These are phyloP conservation scores for Saccharomyces paradoxus DNA, from an alignment of 805 yeast genomes.

Conservation along the genomic window DNA sequence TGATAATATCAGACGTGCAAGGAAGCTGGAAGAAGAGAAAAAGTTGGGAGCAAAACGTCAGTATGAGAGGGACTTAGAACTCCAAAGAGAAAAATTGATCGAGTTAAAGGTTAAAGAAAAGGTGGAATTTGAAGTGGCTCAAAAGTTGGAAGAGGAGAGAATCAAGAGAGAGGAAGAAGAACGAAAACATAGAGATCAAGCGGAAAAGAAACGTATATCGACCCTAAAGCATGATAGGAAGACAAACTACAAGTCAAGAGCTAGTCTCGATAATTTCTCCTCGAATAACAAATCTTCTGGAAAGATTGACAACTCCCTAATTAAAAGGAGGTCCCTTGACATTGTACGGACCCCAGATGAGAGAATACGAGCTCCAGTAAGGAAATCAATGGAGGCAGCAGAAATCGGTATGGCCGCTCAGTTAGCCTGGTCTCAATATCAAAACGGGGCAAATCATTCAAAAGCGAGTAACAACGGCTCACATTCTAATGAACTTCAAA, in stretches of 20 bases:
- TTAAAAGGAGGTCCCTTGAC: constrained; percentile 4
- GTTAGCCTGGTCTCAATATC: constrained; percentile 16
- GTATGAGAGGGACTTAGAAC: constrained; percentile 10
- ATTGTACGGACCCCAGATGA: constrained; percentile 2
- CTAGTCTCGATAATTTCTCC: neutral
- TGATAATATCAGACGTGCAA: constrained; percentile 14
- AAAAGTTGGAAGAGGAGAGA: constrained; percentile 13
- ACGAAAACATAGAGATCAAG: constrained; percentile 2
- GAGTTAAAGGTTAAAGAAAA: constrained; percentile 22
- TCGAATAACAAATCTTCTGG: neutral
- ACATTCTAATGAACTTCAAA: neutral
- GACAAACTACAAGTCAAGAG: neutral
- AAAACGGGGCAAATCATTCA: neutral
- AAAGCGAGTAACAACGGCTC: neutral
- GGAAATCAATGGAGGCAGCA: constrained; percentile 6
- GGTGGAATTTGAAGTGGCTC: constrained; percentile 17
- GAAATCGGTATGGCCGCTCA: constrained; percentile 18
- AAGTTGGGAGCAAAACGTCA: constrained; percentile 10
- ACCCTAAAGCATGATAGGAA: neutral
- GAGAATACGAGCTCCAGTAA: constrained; percentile 3
- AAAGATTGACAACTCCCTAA: constrained; percentile 2
- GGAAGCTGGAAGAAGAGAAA: constrained; percentile 7
- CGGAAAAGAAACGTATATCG: constrained; percentile 3
- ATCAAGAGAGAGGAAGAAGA: constrained; percentile 4
- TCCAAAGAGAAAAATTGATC: constrained; percentile 15